A percentile compares a stretch with the other conserved stretches of the same genome.
Conservation (phyloP, 345 rosid genomes). For the Psidium guajava region DNA sequence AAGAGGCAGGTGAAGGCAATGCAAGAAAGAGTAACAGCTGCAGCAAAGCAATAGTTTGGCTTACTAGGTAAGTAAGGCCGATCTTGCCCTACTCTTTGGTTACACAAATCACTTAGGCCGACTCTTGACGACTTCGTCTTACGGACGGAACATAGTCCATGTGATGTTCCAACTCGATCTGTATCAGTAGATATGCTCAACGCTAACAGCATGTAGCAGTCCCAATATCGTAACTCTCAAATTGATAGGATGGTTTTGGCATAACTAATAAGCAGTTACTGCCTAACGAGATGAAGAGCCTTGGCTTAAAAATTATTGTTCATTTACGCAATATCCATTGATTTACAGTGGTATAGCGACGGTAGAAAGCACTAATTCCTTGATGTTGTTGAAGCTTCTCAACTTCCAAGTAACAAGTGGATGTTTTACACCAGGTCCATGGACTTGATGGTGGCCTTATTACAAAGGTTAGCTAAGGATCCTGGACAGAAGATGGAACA, state of each 20-base stretch:
- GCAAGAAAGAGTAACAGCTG: conserved; percentile 48
- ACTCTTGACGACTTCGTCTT: neutral
- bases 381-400: neutral
- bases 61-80: conserved; percentile 48
- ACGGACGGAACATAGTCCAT: neutral
- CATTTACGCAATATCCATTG: neutral
- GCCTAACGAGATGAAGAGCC: neutral
- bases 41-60: conserved; percentile 83
- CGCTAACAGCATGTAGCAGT: neutral
- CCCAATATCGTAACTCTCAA: neutral
- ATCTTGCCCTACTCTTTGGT: neutral
- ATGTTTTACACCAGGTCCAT: conserved; percentile 35
- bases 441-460: conserved; percentile 52
- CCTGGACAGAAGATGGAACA: conserved; percentile 52
- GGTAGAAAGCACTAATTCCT: neutral
- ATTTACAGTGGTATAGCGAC: neutral
- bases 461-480: conserved; percentile 42
- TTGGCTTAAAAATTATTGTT: neutral
- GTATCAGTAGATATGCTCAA: neutral
- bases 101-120: neutral
- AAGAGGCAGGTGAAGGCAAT: conserved; percentile 46
- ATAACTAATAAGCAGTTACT: neutral
- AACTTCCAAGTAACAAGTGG: neutral
- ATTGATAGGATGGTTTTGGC: neutral
- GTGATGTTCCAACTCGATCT: neutral